Evolutionary conservation across 2,329 filamentous ascomycete species (phyloP).

Genomic region (Phaeophleospora eucalypticola): DNA sequence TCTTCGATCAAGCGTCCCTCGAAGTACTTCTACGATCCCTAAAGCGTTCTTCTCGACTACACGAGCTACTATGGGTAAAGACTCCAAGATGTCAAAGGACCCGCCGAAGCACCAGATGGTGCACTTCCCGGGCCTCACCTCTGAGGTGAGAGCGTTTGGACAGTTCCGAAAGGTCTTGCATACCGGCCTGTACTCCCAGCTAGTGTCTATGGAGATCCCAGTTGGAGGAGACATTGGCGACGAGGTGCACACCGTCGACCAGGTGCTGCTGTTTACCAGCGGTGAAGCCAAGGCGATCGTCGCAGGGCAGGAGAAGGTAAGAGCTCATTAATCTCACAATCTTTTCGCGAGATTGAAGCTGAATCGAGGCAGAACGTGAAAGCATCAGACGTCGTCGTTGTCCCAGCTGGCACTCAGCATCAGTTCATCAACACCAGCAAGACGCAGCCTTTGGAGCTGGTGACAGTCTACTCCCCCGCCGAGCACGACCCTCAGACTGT

Average conservation of each 20-base stretch:
- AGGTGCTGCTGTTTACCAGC: conserved; percentile 61
- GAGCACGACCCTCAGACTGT: conserved; percentile 59
- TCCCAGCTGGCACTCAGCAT: conserved; percentile 62
- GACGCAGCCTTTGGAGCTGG: conserved; percentile 55
- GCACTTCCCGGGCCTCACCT: conserved; percentile 57
- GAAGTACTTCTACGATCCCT: neutral
- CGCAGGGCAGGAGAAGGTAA: conserved; percentile 53
- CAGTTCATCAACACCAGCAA: conserved; percentile 60
- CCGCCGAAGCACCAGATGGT: conserved; percentile 50
- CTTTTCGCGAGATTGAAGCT: conserved; percentile 11
- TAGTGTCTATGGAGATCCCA: conserved; percentile 63
- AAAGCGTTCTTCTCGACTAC: conserved; percentile 21
- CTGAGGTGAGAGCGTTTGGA: conserved; percentile 51
- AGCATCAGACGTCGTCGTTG: conserved; percentile 56
- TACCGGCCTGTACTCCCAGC: conserved; percentile 60
- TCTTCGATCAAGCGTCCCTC: neutral
- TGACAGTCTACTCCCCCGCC: conserved; percentile 60
- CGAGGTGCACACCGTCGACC: conserved; percentile 62
- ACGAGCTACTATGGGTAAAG: conserved; percentile 29
- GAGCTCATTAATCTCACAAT: neutral
- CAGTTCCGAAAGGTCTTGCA: conserved; percentile 60
- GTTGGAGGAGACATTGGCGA: conserved; percentile 63
- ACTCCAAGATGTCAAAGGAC: conserved; percentile 29
- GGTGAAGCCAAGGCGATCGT: conserved; percentile 57
- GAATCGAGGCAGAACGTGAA: conserved; percentile 40